Evolutionary conservation across 768 basidiomycete genomes (phyloP).

Genomic region (Mrakia gelida): DNA sequence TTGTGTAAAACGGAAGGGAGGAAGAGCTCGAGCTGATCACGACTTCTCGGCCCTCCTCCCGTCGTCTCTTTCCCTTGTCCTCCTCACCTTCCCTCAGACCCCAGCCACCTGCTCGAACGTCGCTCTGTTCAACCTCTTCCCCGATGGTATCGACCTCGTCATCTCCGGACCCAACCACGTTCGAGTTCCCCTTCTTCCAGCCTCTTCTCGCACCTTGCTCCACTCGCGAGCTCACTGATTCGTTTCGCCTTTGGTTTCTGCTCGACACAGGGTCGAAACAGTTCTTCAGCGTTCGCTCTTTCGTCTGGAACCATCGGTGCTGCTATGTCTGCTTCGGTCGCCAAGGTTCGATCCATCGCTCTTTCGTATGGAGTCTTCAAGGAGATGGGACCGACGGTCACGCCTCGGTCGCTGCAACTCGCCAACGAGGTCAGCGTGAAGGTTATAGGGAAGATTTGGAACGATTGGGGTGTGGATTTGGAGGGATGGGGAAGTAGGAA

Average conservation of each 20-base stretch:
- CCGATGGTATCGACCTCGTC: slow-evolving; percentile 81
- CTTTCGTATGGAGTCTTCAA: slow-evolving; percentile 56
- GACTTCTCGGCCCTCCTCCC: background rate
- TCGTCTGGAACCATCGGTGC: slow-evolving; percentile 92
- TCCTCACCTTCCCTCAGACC: slow-evolving; percentile 35
- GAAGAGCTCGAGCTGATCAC: background rate
- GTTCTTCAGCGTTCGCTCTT: slow-evolving; percentile 73
- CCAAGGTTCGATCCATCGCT: slow-evolving; percentile 44
- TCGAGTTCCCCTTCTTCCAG: slow-evolving; percentile 26
- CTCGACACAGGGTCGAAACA: slow-evolving; percentile 44
- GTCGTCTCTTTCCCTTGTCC: too few species aligned
- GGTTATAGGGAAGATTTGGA: slow-evolving; percentile 71
- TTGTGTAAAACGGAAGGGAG: background rate
- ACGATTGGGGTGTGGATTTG: slow-evolving; percentile 73
- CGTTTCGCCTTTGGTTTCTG: background rate
- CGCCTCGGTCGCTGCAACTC: slow-evolving; percentile 57
- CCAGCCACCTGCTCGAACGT: slow-evolving; percentile 88
- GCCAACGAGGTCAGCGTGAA: slow-evolving; percentile 64
- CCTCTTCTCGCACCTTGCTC: background rate
- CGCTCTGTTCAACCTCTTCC: slow-evolving; percentile 81
- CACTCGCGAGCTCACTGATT: background rate
- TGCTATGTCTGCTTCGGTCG: slow-evolving; percentile 62
- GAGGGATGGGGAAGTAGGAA: slow-evolving; percentile 33
- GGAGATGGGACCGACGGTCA: slow-evolving; percentile 56
- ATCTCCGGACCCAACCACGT: slow-evolving; percentile 43